These are phyloP conservation scores for Elsinoe arachidis DNA, from an alignment of 2,329 filamentous ascomycete species.

Conservation along the genomic window DNA sequence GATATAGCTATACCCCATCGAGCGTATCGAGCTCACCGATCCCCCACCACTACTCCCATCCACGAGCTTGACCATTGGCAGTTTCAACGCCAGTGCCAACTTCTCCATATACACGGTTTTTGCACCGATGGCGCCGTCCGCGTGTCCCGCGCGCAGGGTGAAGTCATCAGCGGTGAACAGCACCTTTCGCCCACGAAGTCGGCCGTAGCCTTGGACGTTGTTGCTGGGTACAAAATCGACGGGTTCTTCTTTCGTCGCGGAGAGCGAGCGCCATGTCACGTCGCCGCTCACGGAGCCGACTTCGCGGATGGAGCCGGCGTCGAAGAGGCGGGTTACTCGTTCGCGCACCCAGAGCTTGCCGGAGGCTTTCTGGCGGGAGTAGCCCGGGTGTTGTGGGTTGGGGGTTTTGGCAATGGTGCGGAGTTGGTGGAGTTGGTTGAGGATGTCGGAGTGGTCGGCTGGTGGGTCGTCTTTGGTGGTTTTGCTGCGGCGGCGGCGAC, in stretches of 20 bases:
- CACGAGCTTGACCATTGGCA: constrained; percentile 56
- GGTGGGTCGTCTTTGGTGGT: constrained; percentile 39
- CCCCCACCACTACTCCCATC: constrained; percentile 57
- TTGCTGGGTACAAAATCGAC: constrained; percentile 50
- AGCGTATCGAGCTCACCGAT: constrained; percentile 51
- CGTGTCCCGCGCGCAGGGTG: constrained; percentile 54
- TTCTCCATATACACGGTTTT: constrained; percentile 57
- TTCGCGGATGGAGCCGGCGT: constrained; percentile 48
- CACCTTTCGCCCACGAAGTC: constrained; percentile 45
- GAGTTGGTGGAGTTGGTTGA: constrained; percentile 47
- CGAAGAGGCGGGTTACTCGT: constrained; percentile 50
- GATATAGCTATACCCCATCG: constrained; percentile 50
- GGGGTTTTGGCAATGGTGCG: constrained; percentile 47
- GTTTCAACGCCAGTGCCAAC: constrained; percentile 46
- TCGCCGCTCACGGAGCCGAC: constrained; percentile 53
- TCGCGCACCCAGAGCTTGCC: constrained; percentile 60
- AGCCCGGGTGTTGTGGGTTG: constrained; percentile 46
- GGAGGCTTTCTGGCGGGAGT: constrained; percentile 53
- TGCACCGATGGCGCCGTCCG: constrained; percentile 50
- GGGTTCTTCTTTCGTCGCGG: constrained; percentile 38
- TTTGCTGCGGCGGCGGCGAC: constrained; percentile 25
- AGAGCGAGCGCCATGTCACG: constrained; percentile 48
- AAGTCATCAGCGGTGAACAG: constrained; percentile 58
- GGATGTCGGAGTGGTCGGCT: constrained; percentile 54
- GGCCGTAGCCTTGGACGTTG: constrained; percentile 49